Evolutionary conservation across 2,329 filamentous ascomycete species (phyloP).

Genomic region (Fusarium luffae): DNA sequence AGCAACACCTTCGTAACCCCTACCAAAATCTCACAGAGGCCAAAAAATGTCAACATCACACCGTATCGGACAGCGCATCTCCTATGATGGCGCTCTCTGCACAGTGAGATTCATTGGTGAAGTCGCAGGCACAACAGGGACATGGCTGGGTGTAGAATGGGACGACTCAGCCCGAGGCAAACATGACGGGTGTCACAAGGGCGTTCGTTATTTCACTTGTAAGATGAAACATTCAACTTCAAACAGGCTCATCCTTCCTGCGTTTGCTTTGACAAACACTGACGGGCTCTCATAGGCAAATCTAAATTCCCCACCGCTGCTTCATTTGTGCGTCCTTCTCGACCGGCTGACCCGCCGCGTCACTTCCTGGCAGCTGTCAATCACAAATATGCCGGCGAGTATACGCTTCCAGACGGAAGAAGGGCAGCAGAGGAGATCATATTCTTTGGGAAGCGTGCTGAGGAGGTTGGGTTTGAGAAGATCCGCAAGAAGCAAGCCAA

Average conservation of each 20-base stretch:
- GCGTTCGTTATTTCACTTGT: conserved; percentile 86
- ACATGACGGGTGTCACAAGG: conserved; percentile 86
- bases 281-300: conserved; percentile 58
- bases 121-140: conserved; percentile 78
- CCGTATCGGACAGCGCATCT: conserved; percentile 78
- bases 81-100: conserved; percentile 80
- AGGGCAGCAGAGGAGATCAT: conserved; percentile 62
- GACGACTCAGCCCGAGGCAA: conserved; percentile 88
- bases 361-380: conserved; percentile 83
- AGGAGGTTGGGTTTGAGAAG: conserved; percentile 97
- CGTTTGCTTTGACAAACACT: neutral
- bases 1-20: neutral
- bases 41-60: conserved; percentile 53
- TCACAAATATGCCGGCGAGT: conserved; percentile 82
- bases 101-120: conserved; percentile 86
- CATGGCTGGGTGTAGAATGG: conserved; percentile 97
- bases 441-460: conserved; percentile 83
- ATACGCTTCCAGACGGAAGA: conserved; percentile 52
- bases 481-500: conserved; percentile 82
- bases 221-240: conserved; percentile 44
- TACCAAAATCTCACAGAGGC: neutral
- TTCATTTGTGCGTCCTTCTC: conserved; percentile 86
- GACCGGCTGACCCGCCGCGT: conserved; percentile 73
- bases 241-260: neutral
- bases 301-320: conserved; percentile 75